Conservation (phyloP, 306 rosid genomes). For the Quercus glauca region DNA sequence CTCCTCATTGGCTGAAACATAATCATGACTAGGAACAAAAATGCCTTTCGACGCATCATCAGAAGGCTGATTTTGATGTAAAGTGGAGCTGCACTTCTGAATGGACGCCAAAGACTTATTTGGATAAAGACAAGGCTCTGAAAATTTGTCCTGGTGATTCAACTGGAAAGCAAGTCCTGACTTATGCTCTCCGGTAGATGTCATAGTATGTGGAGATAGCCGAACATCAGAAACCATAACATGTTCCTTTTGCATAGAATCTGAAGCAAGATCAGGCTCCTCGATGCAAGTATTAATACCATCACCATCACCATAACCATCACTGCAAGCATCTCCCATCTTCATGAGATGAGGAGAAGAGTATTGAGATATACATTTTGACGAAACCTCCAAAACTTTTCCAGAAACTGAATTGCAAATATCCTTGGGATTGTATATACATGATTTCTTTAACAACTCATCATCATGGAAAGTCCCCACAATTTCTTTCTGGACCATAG, state of each 20-base stretch:
- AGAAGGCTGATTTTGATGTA: conserved; percentile 36
- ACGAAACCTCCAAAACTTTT: conserved; percentile 14
- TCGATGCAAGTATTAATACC: conserved; percentile 29
- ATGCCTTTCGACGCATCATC: conserved; percentile 19
- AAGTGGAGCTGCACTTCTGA: conserved; percentile 34
- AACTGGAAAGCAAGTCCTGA: conserved; percentile 29
- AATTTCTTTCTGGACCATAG: conserved; percentile 27
- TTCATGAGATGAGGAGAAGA: conserved; percentile 19
- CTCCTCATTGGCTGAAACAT: conserved; percentile 27
- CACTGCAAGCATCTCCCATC: conserved; percentile 22
- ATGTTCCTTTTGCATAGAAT: conserved; percentile 29
- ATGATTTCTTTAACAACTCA: conserved; percentile 30
- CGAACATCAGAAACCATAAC: conserved; percentile 9
- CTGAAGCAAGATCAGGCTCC: conserved; percentile 30
- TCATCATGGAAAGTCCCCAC: conserved; percentile 25
- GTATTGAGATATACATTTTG: conserved; percentile 9
- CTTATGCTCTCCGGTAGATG: conserved; percentile 20
- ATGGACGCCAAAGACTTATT: conserved; percentile 26
- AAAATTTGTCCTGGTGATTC: conserved; percentile 25
- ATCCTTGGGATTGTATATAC: conserved; percentile 27
- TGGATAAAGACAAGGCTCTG: conserved; percentile 20
- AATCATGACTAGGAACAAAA: conserved; percentile 20
- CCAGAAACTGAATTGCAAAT: conserved; percentile 14
- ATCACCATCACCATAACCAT: conserved; percentile 17
- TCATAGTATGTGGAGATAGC: conserved; percentile 18